Conservation (phyloP, 2,329 filamentous ascomycete genomes). For the Xylaria sp. region DNA sequence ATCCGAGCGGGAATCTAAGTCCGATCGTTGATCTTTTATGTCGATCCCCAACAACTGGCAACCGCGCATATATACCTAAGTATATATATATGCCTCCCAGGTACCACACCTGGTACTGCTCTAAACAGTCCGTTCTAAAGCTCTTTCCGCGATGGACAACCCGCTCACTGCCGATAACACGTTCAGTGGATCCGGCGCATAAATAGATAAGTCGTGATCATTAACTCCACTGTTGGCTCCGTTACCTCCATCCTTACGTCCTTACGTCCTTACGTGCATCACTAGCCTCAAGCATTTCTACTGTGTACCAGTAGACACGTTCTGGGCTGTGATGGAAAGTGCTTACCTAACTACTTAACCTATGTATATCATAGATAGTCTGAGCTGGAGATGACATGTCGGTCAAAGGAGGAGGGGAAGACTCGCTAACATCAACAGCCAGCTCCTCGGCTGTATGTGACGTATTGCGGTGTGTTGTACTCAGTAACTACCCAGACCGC, state of each 20-base stretch:
- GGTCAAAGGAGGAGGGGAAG: neutral
- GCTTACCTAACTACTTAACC: neutral
- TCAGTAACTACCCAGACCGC: neutral
- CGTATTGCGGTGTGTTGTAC: neutral
- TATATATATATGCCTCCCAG: neutral
- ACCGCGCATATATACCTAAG: neutral
- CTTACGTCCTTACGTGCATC: neutral
- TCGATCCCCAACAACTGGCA: slow-evolving; percentile 7
- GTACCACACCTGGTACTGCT: neutral
- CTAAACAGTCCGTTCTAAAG: neutral
- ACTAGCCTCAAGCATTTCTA: neutral
- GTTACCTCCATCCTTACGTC: too few relatives aligned
- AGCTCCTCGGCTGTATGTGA: neutral
- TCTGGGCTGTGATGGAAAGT: too few relatives aligned
- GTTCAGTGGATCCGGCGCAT: neutral
- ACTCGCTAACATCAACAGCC: neutral
- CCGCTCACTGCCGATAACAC: neutral
- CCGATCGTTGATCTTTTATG: neutral
- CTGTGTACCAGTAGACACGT: neutral
- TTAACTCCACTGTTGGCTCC: slow-evolving; percentile 5
- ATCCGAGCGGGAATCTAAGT: slow-evolving; percentile 18
- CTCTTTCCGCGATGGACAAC: neutral
- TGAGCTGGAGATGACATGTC: neutral
- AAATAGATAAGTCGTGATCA: slow-evolving; percentile 7
- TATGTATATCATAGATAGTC: neutral